Conservation (phyloP, 2,329 filamentous ascomycete species). For the Pleoardoris graminearum region DNA sequence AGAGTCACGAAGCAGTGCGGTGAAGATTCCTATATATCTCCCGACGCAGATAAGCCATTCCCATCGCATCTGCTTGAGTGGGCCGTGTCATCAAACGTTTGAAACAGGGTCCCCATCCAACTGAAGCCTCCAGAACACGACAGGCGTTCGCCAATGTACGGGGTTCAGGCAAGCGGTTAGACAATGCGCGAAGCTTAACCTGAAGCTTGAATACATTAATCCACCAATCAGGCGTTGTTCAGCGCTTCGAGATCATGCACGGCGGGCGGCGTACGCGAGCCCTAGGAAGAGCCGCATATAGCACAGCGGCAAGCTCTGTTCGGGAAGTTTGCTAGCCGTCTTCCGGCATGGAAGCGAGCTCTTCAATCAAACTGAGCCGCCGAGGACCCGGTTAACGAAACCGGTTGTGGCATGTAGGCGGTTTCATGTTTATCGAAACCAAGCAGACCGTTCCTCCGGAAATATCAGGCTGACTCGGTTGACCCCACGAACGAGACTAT, state of each 20-base stretch:
- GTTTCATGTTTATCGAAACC: slow-evolving; percentile 40
- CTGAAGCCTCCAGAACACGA: slow-evolving; percentile 23
- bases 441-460: slow-evolving; percentile 16
- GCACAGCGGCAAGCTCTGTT: slow-evolving; percentile 30
- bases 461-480: slow-evolving; percentile 4
- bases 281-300: slow-evolving; percentile 14
- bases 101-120: slow-evolving; percentile 31
- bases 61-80: slow-evolving; percentile 20
- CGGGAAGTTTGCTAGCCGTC: slow-evolving; percentile 13
- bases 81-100: slow-evolving; percentile 43
- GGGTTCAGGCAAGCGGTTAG: slow-evolving; percentile 18
- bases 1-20: not conserved
- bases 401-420: slow-evolving; percentile 26
- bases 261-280: not conserved
- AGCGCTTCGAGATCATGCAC: not conserved
- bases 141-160: slow-evolving; percentile 13
- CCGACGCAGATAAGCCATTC: slow-evolving; percentile 13
- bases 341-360: slow-evolving; percentile 26
- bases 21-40: slow-evolving; percentile 26
- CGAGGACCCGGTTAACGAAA: slow-evolving; percentile 40
- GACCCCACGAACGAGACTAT: slow-evolving; percentile 16
- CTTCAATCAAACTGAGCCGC: slow-evolving; percentile 31
- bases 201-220: slow-evolving; percentile 27
- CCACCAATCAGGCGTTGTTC: slow-evolving; percentile 29
- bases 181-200: slow-evolving; percentile 22